Conservation (phyloP, 208 protist genomes). For the Crithidia brevicula region DNA sequence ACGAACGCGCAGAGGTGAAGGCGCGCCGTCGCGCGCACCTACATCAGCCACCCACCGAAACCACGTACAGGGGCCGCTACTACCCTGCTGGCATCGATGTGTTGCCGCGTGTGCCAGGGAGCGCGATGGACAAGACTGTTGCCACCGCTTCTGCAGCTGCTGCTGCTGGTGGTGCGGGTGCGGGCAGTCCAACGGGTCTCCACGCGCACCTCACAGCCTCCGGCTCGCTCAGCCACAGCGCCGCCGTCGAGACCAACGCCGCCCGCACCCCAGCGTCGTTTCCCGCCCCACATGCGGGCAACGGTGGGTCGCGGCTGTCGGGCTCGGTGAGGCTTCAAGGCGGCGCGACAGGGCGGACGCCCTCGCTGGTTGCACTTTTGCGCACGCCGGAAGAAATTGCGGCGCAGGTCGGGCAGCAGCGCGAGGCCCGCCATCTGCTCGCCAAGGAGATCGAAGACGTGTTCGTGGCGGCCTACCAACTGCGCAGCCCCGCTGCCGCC, state of each 20-base stretch:
- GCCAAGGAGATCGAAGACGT: conserved; percentile 55
- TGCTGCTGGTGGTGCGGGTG: background rate
- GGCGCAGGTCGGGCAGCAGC: conserved; percentile 17
- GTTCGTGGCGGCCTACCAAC: conserved; percentile 63
- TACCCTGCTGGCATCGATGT: conserved; percentile 24
- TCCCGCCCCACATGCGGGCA: background rate
- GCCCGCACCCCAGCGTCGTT: background rate
- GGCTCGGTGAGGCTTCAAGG: background rate
- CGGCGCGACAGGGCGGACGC: background rate
- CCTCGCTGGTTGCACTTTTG: background rate
- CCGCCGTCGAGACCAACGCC: background rate
- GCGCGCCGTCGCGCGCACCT: conserved; percentile 24
- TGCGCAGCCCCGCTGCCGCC: conserved; percentile 39
- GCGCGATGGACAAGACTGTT: no score
- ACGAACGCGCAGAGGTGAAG: conserved; percentile 10
- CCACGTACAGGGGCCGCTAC: conserved; percentile 28
- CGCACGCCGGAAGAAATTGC: conserved; percentile 22
- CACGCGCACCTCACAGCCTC: background rate
- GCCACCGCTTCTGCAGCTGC: no score
- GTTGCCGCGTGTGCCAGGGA: background rate
- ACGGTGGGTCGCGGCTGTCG: background rate
- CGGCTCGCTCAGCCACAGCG: background rate
- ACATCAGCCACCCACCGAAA: conserved; percentile 14
- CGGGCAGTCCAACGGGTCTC: background rate
- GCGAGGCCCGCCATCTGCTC: conserved; percentile 33